Evolutionary conservation across 2,329 filamentous ascomycete species (phyloP).

Genomic region (Beauveria caledonica): DNA sequence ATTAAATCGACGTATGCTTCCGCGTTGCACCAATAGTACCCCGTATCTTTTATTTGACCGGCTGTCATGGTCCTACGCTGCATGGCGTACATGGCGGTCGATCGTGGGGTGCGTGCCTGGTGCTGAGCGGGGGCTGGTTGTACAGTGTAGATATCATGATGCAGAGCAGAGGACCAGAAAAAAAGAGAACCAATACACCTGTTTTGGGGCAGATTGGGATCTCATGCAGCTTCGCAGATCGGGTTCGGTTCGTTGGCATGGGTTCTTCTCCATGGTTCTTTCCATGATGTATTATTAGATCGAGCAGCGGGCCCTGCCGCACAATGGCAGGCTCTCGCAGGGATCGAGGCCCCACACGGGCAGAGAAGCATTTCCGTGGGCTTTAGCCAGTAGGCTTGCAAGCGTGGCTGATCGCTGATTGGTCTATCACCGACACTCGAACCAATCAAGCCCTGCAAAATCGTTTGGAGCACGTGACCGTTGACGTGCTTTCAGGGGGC

Average conservation of each 20-base stretch:
- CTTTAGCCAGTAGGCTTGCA: too few species aligned
- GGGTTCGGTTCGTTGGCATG: neutral
- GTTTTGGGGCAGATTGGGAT: neutral
- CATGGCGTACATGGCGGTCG: neutral
- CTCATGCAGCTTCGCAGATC: slow-evolving; percentile 1
- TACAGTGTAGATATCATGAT: neutral
- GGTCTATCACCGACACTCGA: neutral
- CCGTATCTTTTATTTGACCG: neutral
- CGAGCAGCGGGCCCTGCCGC: slow-evolving; percentile 5
- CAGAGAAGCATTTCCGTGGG: too few species aligned
- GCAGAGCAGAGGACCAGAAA: neutral
- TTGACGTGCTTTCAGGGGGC: neutral
- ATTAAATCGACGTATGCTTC: neutral
- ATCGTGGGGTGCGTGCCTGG: neutral
- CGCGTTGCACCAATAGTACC: neutral
- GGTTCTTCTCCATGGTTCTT: neutral
- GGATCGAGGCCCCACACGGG: neutral
- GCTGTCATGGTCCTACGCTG: neutral
- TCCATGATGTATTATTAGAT: slow-evolving; percentile 1
- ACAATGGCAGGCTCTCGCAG: neutral
- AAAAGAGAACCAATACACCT: neutral
- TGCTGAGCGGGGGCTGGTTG: neutral
- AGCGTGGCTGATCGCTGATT: too few species aligned
- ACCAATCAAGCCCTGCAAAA: neutral
- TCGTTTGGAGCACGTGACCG: slow-evolving; percentile 3